Evolutionary conservation across 768 basidiomycete species (phyloP).

Genomic region (Lactarius deliciosus): DNA sequence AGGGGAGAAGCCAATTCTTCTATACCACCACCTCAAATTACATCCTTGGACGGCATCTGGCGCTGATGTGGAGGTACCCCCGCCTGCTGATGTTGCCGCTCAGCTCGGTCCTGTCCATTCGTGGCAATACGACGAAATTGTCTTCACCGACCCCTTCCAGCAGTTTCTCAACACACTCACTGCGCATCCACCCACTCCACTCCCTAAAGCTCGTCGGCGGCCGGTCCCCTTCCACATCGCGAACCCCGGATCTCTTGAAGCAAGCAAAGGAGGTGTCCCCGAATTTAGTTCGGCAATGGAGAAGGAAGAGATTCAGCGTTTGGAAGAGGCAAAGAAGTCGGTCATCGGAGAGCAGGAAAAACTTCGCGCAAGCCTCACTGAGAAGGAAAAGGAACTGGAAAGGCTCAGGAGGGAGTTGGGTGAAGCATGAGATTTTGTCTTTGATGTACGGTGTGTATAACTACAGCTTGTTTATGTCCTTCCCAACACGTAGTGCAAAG

Average conservation of each 20-base stretch:
- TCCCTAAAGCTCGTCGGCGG: conserved; percentile 61
- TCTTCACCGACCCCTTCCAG: conserved; percentile 91
- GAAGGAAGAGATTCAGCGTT: conserved; percentile 74
- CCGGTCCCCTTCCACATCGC: conserved; percentile 73
- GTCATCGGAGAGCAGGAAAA: conserved; percentile 76
- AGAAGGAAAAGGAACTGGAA: conserved; percentile 81
- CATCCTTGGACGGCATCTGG: conserved; percentile 77
- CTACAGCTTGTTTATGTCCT: background rate
- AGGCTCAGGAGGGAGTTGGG: conserved; percentile 57
- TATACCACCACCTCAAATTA: conserved; percentile 94
- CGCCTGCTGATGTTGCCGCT: conserved; percentile 63
- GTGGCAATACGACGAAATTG: conserved; percentile 99
- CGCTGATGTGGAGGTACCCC: conserved; percentile 67
- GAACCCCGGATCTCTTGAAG: conserved; percentile 55
- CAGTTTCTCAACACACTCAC: conserved; percentile 81
- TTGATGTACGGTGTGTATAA: conserved; percentile 13
- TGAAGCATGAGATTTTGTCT: conserved; percentile 16
- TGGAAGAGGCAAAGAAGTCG: conserved; percentile 73
- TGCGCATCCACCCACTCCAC: conserved; percentile 76
- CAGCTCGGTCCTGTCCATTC: conserved; percentile 82
- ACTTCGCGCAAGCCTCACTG: conserved; percentile 64
- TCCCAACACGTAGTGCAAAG: background rate
- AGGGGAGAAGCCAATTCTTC: conserved; percentile 82
- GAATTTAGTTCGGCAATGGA: conserved; percentile 89
- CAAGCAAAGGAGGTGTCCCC: conserved; percentile 63